phyloP scores from a whole-genome alignment of 2,329 filamentous ascomycete species.

The Diaporthe caulivora region DNA sequence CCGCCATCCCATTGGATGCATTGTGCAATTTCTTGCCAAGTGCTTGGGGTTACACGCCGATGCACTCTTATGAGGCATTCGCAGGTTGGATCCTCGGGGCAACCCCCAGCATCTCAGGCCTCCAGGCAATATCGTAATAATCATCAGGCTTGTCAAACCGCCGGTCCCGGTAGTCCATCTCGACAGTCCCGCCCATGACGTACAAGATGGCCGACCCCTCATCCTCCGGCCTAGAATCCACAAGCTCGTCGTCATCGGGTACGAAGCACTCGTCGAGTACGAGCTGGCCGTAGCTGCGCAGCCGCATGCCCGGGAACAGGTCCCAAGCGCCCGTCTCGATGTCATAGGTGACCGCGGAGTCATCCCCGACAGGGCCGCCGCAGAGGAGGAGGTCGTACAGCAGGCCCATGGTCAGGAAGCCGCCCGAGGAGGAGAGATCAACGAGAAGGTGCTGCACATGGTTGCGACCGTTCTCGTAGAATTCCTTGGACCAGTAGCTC shows the following conservation, averaged over 20 bases:
- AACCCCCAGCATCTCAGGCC: slow-evolving; percentile 1
- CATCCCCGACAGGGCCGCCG: background rate
- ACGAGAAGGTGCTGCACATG: background rate
- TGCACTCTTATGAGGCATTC: background rate
- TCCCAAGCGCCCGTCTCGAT: slow-evolving; percentile 21
- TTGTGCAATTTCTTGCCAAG: no score
- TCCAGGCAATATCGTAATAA: background rate
- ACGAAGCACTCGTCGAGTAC: slow-evolving; percentile 31
- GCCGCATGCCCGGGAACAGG: slow-evolving; percentile 22
- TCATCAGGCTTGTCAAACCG: background rate
- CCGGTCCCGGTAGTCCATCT: background rate
- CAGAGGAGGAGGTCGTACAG: slow-evolving; percentile 15
- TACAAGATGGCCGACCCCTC: slow-evolving; percentile 27
- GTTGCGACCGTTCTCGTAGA: slow-evolving; percentile 1
- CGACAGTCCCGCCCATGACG: slow-evolving; percentile 5
- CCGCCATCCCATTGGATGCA: accelerated
- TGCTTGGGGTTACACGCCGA: background rate
- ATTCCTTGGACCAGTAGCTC: slow-evolving; percentile 26
- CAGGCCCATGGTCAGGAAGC: slow-evolving; percentile 31
- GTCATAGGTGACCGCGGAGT: background rate
- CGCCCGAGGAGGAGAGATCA: background rate
- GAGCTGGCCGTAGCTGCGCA: slow-evolving; percentile 12
- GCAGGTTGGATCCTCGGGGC: background rate
- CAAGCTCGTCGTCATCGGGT: slow-evolving; percentile 9
- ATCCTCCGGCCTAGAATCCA: background rate